These are phyloP conservation scores for Mycena galericulata DNA, from an alignment of 768 basidiomycete species.

Conservation along the genomic window DNA sequence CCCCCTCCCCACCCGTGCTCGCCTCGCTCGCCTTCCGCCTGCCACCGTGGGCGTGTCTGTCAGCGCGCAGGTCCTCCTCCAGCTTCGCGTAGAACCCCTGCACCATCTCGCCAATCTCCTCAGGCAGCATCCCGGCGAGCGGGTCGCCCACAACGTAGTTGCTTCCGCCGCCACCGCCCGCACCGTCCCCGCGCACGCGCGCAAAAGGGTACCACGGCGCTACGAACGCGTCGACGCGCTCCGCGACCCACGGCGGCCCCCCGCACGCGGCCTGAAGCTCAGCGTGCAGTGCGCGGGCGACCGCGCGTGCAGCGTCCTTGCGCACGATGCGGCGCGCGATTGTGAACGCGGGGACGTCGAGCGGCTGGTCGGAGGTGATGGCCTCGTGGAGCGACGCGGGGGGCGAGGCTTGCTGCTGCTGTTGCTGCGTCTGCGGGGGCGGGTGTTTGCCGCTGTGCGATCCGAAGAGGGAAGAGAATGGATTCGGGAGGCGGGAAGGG, in stretches of 20 bases:
- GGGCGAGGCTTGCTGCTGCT: conserved; percentile 46
- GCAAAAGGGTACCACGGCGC: conserved; percentile 68
- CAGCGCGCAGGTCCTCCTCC: conserved; percentile 69
- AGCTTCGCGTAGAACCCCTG: conserved; percentile 79
- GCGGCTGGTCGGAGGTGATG: conserved; percentile 40
- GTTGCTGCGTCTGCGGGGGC: conserved; percentile 43
- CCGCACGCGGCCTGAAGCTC: conserved; percentile 67
- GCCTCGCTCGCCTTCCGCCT: conserved; percentile 39
- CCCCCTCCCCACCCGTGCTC: conserved; percentile 44
- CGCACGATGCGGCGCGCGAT: conserved; percentile 65
- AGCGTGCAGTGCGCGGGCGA: conserved; percentile 63
- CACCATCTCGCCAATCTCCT: conserved; percentile 64
- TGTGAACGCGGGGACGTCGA: conserved; percentile 73
- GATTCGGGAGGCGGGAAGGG: conserved; percentile 71
- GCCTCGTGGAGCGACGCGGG: conserved; percentile 45
- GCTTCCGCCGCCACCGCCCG: conserved; percentile 38
- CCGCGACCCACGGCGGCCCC: conserved; percentile 66
- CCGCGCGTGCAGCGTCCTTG: conserved; percentile 63
- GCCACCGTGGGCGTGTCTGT: conserved; percentile 14
- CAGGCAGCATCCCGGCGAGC: conserved; percentile 56
- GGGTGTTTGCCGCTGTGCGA: conserved; percentile 45
- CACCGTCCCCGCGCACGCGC: conserved; percentile 30
- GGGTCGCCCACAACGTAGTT: conserved; percentile 51
- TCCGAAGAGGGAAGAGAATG: conserved; percentile 87
- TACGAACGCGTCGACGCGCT: conserved; percentile 68